Conservation (phyloP, 176 grass and related monocot species). For the Metroxylon sagu region DNA sequence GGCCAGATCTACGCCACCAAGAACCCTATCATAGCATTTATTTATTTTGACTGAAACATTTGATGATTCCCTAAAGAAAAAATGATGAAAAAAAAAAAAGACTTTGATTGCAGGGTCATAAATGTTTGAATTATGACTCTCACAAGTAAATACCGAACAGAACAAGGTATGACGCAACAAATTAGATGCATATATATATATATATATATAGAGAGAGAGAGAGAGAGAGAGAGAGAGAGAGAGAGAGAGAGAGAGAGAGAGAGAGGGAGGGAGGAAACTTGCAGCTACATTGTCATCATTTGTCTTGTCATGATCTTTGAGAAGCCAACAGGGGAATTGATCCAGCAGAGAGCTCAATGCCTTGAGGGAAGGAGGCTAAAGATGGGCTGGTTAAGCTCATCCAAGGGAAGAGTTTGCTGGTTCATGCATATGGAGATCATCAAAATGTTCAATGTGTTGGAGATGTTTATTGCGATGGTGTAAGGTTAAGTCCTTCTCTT, state of each 20-base stretch:
- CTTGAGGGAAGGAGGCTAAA: conserved; percentile 70
- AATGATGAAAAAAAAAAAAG: no score
- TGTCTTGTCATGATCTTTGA: not conserved
- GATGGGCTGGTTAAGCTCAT: conserved; percentile 53
- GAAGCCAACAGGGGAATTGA: conserved; percentile 48
- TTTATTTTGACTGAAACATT: no score
- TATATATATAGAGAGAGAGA: no score
- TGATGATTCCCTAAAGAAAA: no score
- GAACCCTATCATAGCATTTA: no score
- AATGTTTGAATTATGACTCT: conserved; percentile 13
- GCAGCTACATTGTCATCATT: no score
- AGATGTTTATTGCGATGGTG: conserved; percentile 49
- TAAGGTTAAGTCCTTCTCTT: conserved; percentile 13
- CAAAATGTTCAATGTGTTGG: conserved; percentile 54
- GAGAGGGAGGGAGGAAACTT: no score
- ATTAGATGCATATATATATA: no score
- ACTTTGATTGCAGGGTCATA: conserved; percentile 37
- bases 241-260: no score
- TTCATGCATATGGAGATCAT: conserved; percentile 40
- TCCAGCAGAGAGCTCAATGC: conserved; percentile 75
- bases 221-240: no score
- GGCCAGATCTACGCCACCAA: conserved; percentile 32
- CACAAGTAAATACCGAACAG: conserved; percentile 57
- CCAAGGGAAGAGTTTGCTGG: conserved; percentile 41
- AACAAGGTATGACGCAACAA: conserved; percentile 39